Percentiles rank a stretch among this genome's conserved stretches.
phyloP scores from a whole-genome alignment of 2,329 filamentous ascomycete genomes.

The Tolypocladium guangdongense region DNA sequence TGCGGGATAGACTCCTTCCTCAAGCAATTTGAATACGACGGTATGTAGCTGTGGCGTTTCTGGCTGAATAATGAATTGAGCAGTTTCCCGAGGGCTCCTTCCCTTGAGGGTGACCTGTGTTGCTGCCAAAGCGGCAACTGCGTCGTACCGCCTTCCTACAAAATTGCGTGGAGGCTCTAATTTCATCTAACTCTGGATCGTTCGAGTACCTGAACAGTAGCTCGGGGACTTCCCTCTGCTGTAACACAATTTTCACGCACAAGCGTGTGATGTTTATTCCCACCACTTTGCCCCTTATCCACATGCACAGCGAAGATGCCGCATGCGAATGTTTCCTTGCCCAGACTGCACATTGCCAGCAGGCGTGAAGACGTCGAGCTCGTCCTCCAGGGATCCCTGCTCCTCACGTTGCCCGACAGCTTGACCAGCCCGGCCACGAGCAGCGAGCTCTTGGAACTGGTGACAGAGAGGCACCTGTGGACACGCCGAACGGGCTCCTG shows the following conservation, averaged over 20 bases:
- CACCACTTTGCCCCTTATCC: too few species aligned
- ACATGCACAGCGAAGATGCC: constrained; percentile 1
- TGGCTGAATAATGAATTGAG: not conserved
- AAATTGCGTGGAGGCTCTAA: not conserved
- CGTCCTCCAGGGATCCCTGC: constrained; percentile 13
- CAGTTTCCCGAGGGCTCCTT: not conserved
- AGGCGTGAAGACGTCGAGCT: constrained; percentile 13
- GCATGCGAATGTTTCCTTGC: constrained; percentile 11
- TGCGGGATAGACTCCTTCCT: not conserved
- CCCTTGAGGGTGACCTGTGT: not conserved
- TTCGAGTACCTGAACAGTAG: not conserved
- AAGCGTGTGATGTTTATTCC: not conserved
- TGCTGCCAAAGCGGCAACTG: not conserved
- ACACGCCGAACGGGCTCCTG: constrained; percentile 19
- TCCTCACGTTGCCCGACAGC: constrained; percentile 12
- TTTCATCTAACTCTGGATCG: not conserved
- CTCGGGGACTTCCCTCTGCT: not conserved
- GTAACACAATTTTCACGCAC: not conserved
- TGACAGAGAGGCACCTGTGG: constrained; percentile 18
- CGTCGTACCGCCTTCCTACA: not conserved
- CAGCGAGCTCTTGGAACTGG: constrained; percentile 12
- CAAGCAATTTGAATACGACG: not conserved
- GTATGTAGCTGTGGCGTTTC: not conserved
- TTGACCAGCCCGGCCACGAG: constrained; percentile 6
- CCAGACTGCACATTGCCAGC: constrained; percentile 11